Base-by-base conservation (phyloP, 2,329 filamentous ascomycete genomes). In the Claviceps arundinis region DNA sequence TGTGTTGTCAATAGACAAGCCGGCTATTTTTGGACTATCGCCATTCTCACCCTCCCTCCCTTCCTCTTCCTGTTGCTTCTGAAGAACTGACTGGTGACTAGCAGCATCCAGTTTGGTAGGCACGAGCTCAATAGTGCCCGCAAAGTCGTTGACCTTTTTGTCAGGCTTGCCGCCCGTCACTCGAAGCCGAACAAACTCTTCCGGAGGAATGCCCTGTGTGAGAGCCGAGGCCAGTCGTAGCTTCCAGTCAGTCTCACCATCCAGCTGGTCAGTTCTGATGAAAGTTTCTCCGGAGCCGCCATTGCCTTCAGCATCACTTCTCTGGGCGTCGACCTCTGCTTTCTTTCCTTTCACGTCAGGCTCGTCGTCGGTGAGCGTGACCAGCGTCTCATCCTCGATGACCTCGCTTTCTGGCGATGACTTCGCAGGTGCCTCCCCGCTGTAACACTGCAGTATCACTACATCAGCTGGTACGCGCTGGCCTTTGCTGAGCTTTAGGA, bases 181-280 rank as follows among this genome's bases (percentile, higher is more conserved):
- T 26, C 76, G 75, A 37, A 84, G 70, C 17, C 80, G 75, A 50
- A 82, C 75, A 56, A 95, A 82, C 58, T 95, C 87, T 46, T 80
- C 78, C 1, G 83, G 70, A 0, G 82, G 70, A 19, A 98, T 72
- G n/a, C 73, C 78, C 63, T 98, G 93, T 0, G 90, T 91, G 26
- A 97, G 69, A 0, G 87, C 81, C 13, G 89, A 93, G 1, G 93
- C 89, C 38, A 97, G 69, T 34, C 94, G 84, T 52, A 98, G 73
- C 69, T 98, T 98, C 94, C 93, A 98, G 64, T 98, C 93, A 0
- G 93, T 98, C 70, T 98, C 93, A 59, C 93, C 93, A 62, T 98
- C 93, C 9, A 98, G 76, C 64, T 98, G 93, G 67, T 98, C 93
- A 2, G 94, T 98, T 55, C 93, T 81, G 63, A 98, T 97, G 62